Evolutionary conservation across 78 protist genomes (phyloP).

Genomic region (Dictyostelium purpureum): DNA sequence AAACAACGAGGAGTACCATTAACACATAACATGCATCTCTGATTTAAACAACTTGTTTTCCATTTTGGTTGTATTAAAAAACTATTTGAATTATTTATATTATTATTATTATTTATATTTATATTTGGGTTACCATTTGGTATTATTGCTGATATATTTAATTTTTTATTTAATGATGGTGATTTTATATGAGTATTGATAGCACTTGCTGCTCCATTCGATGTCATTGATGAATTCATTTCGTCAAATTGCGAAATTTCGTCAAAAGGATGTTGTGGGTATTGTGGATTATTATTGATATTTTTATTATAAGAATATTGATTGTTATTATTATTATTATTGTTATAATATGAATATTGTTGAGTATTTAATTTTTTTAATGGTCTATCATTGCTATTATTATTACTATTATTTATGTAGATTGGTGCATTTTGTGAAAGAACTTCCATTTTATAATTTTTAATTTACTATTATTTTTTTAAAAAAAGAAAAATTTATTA

Average conservation of each 20-base stretch:
- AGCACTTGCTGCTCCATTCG: too few species aligned
- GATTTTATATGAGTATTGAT: too few species aligned
- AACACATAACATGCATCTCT: conserved; percentile 41
- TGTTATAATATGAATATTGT: too few species aligned
- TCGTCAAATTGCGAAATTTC: too few species aligned
- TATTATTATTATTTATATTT: neutral
- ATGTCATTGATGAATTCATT: too few species aligned
- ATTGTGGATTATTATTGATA: conserved; percentile 9
- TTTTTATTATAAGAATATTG: neutral
- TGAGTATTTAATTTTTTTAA: neutral
- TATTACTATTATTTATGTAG: neutral
- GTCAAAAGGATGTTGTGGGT: too few species aligned
- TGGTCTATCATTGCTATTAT: neutral
- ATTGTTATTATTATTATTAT: neutral
- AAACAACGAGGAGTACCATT: conserved; percentile 63
- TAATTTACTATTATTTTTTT: too few species aligned
- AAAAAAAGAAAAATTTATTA: too few species aligned
- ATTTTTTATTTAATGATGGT: too few species aligned
- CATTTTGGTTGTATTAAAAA: neutral
- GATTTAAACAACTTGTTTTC: conserved; percentile 33
- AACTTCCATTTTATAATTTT: conserved; percentile 11
- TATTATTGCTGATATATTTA: neutral
- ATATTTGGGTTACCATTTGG: neutral
- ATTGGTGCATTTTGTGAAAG: neutral
- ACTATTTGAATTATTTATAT: neutral